Evolutionary conservation across 2,329 filamentous ascomycete genomes (phyloP).

Genomic region (Exserohilum turcica): DNA sequence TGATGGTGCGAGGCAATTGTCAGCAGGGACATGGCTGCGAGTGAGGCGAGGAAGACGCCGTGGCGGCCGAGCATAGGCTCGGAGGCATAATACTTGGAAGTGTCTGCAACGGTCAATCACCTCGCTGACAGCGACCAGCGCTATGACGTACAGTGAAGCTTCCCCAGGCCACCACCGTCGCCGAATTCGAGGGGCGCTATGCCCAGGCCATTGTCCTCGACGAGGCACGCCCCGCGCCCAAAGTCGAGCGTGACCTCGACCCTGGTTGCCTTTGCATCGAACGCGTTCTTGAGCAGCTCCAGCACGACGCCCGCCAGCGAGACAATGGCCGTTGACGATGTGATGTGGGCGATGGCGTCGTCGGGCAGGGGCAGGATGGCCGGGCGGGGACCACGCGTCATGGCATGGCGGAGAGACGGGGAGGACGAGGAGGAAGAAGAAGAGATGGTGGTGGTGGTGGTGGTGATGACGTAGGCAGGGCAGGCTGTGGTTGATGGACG

Average conservation of each 20-base stretch:
- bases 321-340: slow-evolving; percentile 80
- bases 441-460: not conserved
- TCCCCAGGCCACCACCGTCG: slow-evolving; percentile 72
- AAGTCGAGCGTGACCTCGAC: slow-evolving; percentile 77
- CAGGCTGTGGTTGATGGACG: slow-evolving; percentile 4
- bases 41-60: slow-evolving; percentile 77
- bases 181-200: slow-evolving; percentile 75
- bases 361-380: slow-evolving; percentile 70
- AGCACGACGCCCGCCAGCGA: slow-evolving; percentile 72
- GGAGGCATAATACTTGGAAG: slow-evolving; percentile 67
- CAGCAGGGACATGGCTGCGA: slow-evolving; percentile 76
- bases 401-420: not conserved
- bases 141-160: slow-evolving; percentile 66
- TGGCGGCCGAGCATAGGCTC: slow-evolving; percentile 65
- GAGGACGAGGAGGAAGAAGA: not conserved
- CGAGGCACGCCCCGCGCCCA: slow-evolving; percentile 71
- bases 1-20: slow-evolving; percentile 74
- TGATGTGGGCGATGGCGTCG: slow-evolving; percentile 76
- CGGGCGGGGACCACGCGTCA: not conserved
- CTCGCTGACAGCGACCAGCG: slow-evolving; percentile 2
- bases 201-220: slow-evolving; percentile 85
- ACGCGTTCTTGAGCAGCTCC: slow-evolving; percentile 78
- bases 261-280: slow-evolving; percentile 76
- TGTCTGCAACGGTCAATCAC: slow-evolving; percentile 61
- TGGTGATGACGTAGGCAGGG: slow-evolving; percentile 16